Evolutionary conservation across 805 yeast species (phyloP).

Genomic region (Hanseniaspora nectarophila): DNA sequence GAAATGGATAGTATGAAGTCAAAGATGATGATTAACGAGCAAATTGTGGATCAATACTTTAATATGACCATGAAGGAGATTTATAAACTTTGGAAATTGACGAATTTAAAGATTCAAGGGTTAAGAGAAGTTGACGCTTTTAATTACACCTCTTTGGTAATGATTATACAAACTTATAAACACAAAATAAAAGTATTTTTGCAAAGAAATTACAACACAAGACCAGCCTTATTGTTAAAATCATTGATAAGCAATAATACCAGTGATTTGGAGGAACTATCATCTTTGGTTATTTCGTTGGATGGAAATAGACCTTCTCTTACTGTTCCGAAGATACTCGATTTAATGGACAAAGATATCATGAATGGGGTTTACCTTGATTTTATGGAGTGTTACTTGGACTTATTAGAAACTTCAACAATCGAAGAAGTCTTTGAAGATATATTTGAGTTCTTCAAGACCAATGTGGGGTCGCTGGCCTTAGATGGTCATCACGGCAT

Average conservation of each 20-base stretch:
- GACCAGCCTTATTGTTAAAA: not conserved
- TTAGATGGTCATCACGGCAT: not conserved
- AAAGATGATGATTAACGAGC: slow-evolving; percentile 34
- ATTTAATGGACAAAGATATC: not conserved
- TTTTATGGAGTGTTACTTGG: slow-evolving; percentile 51
- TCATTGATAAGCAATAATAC: not conserved
- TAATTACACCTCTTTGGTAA: slow-evolving; percentile 20
- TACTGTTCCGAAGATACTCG: slow-evolving; percentile 55
- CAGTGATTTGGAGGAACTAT: not conserved
- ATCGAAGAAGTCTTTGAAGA: slow-evolving; percentile 67
- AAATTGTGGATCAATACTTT: slow-evolving; percentile 50
- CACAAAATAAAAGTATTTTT: slow-evolving; percentile 55
- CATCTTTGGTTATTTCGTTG: slow-evolving; percentile 52
- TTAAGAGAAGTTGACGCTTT: slow-evolving; percentile 32
- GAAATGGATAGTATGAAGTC: slow-evolving; percentile 20
- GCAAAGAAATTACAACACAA: slow-evolving; percentile 40
- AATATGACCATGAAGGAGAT: slow-evolving; percentile 46
- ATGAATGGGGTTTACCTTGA: not conserved
- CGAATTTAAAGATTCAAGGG: slow-evolving; percentile 18
- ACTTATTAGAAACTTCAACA: slow-evolving; percentile 59
- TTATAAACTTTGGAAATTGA: slow-evolving; percentile 55
- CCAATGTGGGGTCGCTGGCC: slow-evolving; percentile 30
- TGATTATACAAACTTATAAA: slow-evolving; percentile 44
- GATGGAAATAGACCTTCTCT: slow-evolving; percentile 74
- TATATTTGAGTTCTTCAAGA: slow-evolving; percentile 48